Evolutionary conservation across 306 rosid genomes (phyloP), one percentile per base, ranked within the genome.

Genomic region (Gleditsia sinensis): DNA sequence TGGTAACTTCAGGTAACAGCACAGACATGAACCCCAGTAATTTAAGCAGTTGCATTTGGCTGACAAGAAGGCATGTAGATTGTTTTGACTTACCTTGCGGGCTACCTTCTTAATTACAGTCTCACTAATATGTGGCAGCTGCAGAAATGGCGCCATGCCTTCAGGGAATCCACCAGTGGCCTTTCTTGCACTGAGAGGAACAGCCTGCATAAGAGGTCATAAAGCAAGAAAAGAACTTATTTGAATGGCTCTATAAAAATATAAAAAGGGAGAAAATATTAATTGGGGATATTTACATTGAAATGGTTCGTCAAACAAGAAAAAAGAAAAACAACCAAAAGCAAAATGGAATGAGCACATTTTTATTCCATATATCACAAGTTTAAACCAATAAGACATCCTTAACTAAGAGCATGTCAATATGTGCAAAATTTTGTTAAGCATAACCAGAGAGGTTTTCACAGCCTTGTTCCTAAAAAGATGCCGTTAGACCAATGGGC

Each of bases 81-180:
- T 48, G 59, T 32, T 68, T 55, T 46, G 34, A 39, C 67, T 61
- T 81, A 95, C 99, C 95, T 92, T 95, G 80, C 99, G 95, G 63
- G 93, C 88, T 73, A 95, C 90, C 89, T 95, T 95, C 81, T 92
- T 95, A 50, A 89, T 77, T 58, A 88, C 89, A 27, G 88, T 81
- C 86, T 95, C 99, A 51, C 80, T 92, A 68, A 92, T 83, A 87
- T 95, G 99, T 3, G 98, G 99, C 80, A 95, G 78, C 96, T 95
- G 98, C 75, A 95, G 81, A 85, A 95, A 95, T 17, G 98, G 96
- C 69, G 99, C 99, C 85, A 75, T 86, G 74, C 99, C 99, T 84
- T 92, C 97, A 54, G 97, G 87, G 55, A 93, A 88, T 72, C 97
- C 99, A 68, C 99, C 95, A 21, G 85, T 88, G 60, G 92, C 78